A percentile compares a stretch with the other conserved stretches of the same genome.
Conservation (phyloP, 345 rosid genomes). For the Reutealis trisperma region DNA sequence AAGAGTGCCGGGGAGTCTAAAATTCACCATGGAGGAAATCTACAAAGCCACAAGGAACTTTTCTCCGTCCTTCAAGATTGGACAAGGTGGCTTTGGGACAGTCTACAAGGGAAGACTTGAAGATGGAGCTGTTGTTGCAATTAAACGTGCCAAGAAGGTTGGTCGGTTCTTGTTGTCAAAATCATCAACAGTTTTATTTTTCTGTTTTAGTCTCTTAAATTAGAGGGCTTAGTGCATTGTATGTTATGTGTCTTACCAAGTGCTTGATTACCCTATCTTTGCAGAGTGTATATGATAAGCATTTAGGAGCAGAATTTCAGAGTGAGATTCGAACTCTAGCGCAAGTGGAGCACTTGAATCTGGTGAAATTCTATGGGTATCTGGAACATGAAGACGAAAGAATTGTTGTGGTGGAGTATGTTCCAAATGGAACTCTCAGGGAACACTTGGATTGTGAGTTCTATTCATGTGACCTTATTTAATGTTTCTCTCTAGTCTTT, state of each 20-base stretch:
- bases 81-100: constrained; percentile 91
- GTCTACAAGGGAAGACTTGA: constrained; percentile 80
- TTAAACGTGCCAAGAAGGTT: constrained; percentile 94
- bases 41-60: constrained; percentile 69
- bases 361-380: constrained; percentile 77
- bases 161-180: background rate
- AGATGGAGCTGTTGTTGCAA: constrained; percentile 75
- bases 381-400: constrained; percentile 70
- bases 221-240: background rate
- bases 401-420: constrained; percentile 75
- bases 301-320: constrained; percentile 71
- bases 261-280: constrained; percentile 1
- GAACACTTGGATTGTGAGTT: constrained; percentile 90
- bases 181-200: background rate
- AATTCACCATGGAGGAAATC: constrained; percentile 67
- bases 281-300: constrained; percentile 79
- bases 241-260: background rate
- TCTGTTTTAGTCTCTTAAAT: background rate
- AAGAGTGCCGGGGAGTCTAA: constrained; percentile 45
- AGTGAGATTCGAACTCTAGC: constrained; percentile 77
- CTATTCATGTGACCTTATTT: background rate
- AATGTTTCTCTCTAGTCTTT: background rate
- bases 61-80: constrained; percentile 78
- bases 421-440: constrained; percentile 86
- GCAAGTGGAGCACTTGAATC: constrained; percentile 76